phyloP scores from a whole-genome alignment of 2,329 filamentous ascomycete genomes.

The Trichoderma asperellum region DNA sequence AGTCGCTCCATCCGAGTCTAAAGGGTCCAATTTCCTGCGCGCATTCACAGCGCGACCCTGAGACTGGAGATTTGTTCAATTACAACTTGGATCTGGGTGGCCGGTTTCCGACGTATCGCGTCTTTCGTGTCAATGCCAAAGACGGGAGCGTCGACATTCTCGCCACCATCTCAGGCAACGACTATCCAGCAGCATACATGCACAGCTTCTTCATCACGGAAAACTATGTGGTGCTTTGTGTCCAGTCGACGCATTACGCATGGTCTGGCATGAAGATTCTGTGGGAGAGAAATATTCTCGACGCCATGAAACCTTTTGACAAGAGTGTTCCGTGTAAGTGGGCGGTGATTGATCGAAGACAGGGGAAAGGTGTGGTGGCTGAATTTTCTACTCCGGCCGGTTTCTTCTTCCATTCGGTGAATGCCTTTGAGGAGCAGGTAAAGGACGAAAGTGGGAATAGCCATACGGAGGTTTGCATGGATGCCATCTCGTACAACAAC shows the following conservation, averaged over 20 bases:
- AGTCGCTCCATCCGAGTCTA: slow-evolving; percentile 67
- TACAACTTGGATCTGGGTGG: slow-evolving; percentile 75
- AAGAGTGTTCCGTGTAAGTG: slow-evolving; percentile 61
- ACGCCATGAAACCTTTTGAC: slow-evolving; percentile 69
- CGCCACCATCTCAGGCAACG: slow-evolving; percentile 61
- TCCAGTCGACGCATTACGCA: slow-evolving; percentile 68
- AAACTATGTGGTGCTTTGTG: slow-evolving; percentile 71
- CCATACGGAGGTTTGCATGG: slow-evolving; percentile 61
- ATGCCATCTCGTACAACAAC: slow-evolving; percentile 66
- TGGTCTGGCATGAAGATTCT: slow-evolving; percentile 62
- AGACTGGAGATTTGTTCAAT: slow-evolving; percentile 77
- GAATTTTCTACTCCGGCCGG: slow-evolving; percentile 68
- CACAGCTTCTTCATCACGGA: slow-evolving; percentile 78
- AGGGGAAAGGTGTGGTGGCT: slow-evolving; percentile 66
- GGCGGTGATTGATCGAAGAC: slow-evolving; percentile 72
- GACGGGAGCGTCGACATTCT: slow-evolving; percentile 72
- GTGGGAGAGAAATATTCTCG: slow-evolving; percentile 68
- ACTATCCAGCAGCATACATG: slow-evolving; percentile 68
- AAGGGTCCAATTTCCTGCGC: slow-evolving; percentile 69
- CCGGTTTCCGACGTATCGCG: slow-evolving; percentile 61
- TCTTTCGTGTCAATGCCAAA: slow-evolving; percentile 67
- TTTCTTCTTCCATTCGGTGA: slow-evolving; percentile 81
- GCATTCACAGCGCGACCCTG: slow-evolving; percentile 72
- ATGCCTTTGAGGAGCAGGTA: slow-evolving; percentile 68
- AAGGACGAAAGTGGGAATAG: slow-evolving; percentile 42